phyloP scores from a whole-genome alignment of 2,329 filamentous ascomycete genomes.

The Pseudogymnoascus sp. region DNA sequence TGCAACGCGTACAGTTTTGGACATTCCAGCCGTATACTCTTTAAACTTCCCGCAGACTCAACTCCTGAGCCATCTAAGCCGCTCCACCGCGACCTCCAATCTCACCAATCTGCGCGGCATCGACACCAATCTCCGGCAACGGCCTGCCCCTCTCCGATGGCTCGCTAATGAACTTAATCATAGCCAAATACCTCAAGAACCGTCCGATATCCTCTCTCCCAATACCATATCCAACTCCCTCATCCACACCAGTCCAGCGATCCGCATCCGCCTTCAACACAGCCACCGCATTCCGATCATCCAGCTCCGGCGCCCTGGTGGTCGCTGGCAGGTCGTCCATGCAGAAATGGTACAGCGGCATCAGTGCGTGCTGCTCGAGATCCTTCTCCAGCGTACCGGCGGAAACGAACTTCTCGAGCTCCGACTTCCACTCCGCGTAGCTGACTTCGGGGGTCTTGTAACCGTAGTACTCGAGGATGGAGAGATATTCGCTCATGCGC shows the following conservation, averaged over 20 bases:
- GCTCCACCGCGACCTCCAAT: conserved; percentile 15
- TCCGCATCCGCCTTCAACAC: conserved; percentile 55
- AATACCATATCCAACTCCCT: conserved; percentile 17
- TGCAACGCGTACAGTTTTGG: background rate
- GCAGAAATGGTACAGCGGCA: conserved; percentile 65
- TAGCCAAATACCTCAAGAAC: conserved; percentile 17
- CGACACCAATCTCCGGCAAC: conserved; percentile 12
- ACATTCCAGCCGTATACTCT: background rate
- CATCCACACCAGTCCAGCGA: conserved; percentile 17
- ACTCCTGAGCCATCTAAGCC: background rate
- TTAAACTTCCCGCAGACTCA: conserved; percentile 23
- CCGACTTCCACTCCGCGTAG: conserved; percentile 62
- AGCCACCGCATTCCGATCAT: conserved; percentile 56
- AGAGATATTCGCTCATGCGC: conserved; percentile 68
- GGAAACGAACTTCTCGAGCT: conserved; percentile 50
- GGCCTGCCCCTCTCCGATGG: conserved; percentile 13
- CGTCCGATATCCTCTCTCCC: conserved; percentile 16
- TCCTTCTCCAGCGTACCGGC: conserved; percentile 40
- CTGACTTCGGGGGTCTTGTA: conserved; percentile 59
- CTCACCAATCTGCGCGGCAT: conserved; percentile 9
- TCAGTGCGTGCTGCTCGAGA: conserved; percentile 58
- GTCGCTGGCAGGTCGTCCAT: conserved; percentile 57
- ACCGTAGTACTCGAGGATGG: conserved; percentile 62
- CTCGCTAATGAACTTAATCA: conserved; percentile 17
- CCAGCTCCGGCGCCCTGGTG: conserved; percentile 60